phyloP scores from a whole-genome alignment of 1,284 basidiomycete species.

The Sanghuangporus sanghuang region DNA sequence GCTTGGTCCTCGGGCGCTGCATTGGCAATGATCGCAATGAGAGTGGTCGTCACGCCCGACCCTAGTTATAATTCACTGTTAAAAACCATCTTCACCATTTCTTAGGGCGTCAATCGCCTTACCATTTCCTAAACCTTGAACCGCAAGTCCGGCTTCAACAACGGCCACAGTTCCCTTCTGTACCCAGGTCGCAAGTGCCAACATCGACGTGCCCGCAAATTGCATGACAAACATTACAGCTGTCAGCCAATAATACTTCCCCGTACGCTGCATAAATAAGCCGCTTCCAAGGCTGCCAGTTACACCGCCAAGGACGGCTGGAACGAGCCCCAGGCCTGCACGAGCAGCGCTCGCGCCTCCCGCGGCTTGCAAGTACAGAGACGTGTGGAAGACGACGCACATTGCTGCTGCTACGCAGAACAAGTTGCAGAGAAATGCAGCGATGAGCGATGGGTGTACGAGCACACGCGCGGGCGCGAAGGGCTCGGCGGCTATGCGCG shows the following conservation, averaged over 20 bases:
- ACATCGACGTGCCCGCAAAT: slow-evolving; percentile 34
- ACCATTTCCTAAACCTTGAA: slow-evolving; percentile 45
- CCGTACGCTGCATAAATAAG: slow-evolving; percentile 51
- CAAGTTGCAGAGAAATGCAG: slow-evolving; percentile 54
- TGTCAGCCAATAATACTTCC: slow-evolving; percentile 51
- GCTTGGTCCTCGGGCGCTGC: slow-evolving; percentile 56
- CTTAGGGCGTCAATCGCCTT: slow-evolving; percentile 13
- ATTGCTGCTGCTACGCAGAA: slow-evolving; percentile 44
- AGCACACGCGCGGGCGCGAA: slow-evolving; percentile 54
- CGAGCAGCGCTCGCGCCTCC: slow-evolving; percentile 38
- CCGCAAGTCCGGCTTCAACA: slow-evolving; percentile 27
- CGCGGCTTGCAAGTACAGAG: slow-evolving; percentile 56
- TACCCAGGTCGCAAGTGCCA: slow-evolving; percentile 25
- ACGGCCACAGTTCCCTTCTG: background rate
- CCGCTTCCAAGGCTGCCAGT: slow-evolving; percentile 47
- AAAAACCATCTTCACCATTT: background rate
- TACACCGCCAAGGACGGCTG: slow-evolving; percentile 41
- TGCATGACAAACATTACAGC: slow-evolving; percentile 36
- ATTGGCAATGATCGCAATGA: slow-evolving; percentile 58
- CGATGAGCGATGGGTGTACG: slow-evolving; percentile 42
- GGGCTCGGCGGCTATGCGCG: slow-evolving; percentile 45
- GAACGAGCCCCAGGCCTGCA: slow-evolving; percentile 46
- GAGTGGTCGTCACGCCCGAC: slow-evolving; percentile 47
- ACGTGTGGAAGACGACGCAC: slow-evolving; percentile 46
- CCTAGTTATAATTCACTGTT: slow-evolving; percentile 27